Base-by-base conservation (phyloP, 495 filamentous ascomycete genomes). In the Penicillium verhagenii region DNA sequence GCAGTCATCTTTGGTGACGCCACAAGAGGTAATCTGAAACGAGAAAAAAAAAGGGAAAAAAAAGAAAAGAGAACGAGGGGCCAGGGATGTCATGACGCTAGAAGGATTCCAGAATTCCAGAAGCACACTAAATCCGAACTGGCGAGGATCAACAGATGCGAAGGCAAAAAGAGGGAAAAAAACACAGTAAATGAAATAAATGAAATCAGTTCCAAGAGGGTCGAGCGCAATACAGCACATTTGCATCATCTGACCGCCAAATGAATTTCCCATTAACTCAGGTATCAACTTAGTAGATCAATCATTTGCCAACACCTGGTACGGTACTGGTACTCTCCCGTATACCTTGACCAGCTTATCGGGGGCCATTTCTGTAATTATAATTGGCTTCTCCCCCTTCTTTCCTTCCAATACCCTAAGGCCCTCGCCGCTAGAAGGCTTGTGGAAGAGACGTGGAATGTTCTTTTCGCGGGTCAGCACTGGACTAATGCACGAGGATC, bases 51-150 rank as follows among this genome's bases (percentile, higher is more conserved):
- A 28, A 7, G 46, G 26, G 28, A 33, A 38, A 24, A 19, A 21
- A n/a, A n/a, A 50, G 20, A 29, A 38, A 48, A 48, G 47, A 35
- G 19, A n/a, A 29, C 14, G 14, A 25, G 38, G 50, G 50, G 28
- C 47, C 48, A 51, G 31, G 24, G 35, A 49, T 59, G 46, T 42
- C 47, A 53, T 2, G 29, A 63, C 62, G 57, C 62, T 68, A 66
- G 65, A 68, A 68, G 57, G 18, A 33, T 63, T 58, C 57, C 58
- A 58, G 57, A 64, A 33, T 63, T 58, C 57, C 58, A 58, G 57
- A 64, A 64, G 49, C 26, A 24, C 47, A 29, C 53, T 54, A 54
- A 23, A 11, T 33, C 37, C 26, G 21, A 58, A 53, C 6, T 21
- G 16, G 33, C 6, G 18, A 51, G 23, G 59, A 65, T 60, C 56